Percentiles rank a stretch among this genome's conserved stretches.
These are phyloP conservation scores for Colletotrichum chlorophyti DNA, from an alignment of 2,329 filamentous ascomycete genomes.

Conservation along the genomic window DNA sequence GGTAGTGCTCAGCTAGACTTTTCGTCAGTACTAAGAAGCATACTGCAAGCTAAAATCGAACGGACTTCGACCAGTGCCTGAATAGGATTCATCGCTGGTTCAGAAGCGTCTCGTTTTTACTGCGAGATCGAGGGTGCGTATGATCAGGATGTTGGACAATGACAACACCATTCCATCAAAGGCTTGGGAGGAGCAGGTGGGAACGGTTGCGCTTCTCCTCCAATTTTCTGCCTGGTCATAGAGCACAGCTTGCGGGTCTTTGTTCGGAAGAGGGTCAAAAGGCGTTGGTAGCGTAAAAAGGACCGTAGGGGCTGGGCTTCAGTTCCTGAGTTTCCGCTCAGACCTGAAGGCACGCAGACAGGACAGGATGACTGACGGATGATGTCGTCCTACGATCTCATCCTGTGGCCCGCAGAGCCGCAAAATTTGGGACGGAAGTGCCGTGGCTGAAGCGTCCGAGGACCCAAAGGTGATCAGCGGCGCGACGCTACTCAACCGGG, in stretches of 20 bases:
- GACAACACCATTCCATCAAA: background rate
- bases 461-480: background rate
- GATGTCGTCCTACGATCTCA: background rate
- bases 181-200: background rate
- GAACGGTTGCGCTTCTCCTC: conserved; percentile 2
- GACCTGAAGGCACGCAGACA: background rate
- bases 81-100: too few relatives aligned
- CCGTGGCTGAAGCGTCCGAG: background rate
- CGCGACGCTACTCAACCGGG: background rate
- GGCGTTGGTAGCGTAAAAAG: background rate
- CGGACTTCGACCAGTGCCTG: too few relatives aligned
- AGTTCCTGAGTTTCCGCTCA: background rate
- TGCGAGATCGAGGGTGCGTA: background rate
- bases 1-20: too few relatives aligned
- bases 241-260: background rate
- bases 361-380: background rate
- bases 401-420: background rate
- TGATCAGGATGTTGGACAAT: conserved; percentile 14
- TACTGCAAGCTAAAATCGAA: too few relatives aligned
- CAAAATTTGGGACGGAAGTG: background rate
- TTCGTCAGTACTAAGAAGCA: too few relatives aligned
- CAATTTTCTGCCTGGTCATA: conserved; percentile 6
- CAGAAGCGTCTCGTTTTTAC: too few relatives aligned
- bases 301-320: background rate
- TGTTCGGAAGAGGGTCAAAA: background rate